These are phyloP conservation scores for Toxicodendron radicans DNA, from an alignment of 345 rosid genomes.

Conservation along the genomic window DNA sequence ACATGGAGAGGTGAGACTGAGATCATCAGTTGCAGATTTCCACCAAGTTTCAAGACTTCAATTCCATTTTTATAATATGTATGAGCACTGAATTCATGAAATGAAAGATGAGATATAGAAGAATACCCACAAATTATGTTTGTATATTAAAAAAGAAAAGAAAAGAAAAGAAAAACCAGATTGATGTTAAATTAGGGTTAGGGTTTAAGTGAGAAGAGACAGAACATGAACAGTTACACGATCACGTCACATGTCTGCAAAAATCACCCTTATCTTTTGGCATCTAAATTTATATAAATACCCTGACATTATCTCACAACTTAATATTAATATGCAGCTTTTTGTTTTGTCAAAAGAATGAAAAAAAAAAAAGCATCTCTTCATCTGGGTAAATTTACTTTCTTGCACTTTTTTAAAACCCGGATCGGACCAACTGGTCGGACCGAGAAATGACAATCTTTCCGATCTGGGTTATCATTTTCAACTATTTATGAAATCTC, in stretches of 20 bases:
- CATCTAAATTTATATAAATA: neutral
- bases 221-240: neutral
- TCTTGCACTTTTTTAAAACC: too few species aligned
- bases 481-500: too few species aligned
- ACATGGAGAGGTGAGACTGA: neutral
- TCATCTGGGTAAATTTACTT: too few species aligned
- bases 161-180: too few species aligned
- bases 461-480: too few species aligned
- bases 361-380: neutral
- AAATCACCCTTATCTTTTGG: neutral
- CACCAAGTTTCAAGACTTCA: neutral
- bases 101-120: neutral
- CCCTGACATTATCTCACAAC: neutral
- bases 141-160: too few species aligned
- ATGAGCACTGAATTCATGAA: neutral
- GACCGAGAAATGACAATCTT: too few species aligned
- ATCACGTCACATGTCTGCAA: neutral
- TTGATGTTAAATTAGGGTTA: neutral
- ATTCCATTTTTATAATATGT: neutral
- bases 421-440: too few species aligned
- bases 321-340: neutral
- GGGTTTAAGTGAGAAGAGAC: neutral
- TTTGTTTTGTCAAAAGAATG: neutral
- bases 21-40: neutral
- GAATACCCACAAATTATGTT: too few species aligned